Evolutionary conservation across 129 eudicot genomes (phyloP), one percentile per base, ranked within the genome.

Genomic region (Gnaphalium uliginosum): DNA sequence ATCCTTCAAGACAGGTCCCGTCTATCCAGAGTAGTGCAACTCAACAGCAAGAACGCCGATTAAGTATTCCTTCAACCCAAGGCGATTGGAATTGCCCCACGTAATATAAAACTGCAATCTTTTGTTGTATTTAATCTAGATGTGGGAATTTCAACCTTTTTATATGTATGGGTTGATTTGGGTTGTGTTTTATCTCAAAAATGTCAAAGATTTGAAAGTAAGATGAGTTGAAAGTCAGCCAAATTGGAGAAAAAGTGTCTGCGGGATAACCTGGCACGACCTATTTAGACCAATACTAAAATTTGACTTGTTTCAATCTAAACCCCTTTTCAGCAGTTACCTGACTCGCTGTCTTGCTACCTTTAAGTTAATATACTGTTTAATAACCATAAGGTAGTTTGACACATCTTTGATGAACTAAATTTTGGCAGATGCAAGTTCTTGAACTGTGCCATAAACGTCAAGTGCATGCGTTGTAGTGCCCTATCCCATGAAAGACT

Each of bases 41-140:
- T 66, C 74, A 71, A 56, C 94, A 60, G 50, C 74, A 41, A 73
- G 71, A 74, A n/a, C 73, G 59, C 58, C 82, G 50, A 18, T 74
- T 27, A 8, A 53, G 54, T 15, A 54, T 27, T 70, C 81, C 85
- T 62, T 61, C 72, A 19, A 77, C 76, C 79, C 80, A 76, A 77
- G 87, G 82, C 70, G 67, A 80, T 27, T 91, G 92, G 97, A 83
- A 39, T 69, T 88, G 97, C 80, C 83, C 87, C 80, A 83, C 75
- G 97, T 91, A 91, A 79, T 71, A 30, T 32, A 60, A 39, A 8
- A 32, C 50, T 29, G 21, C 23, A 35, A 33, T 29, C 26, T 41
- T 51, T 74, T 6, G 10, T 8, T 67, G 24, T 21, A 21, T 74
- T 67, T 30, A 6, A 54, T 33, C 21, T 53, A 54, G 6, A 58